A percentile compares a stretch with the other conserved stretches of the same genome.
These are phyloP conservation scores for Scutellaria barbata DNA, from an alignment of 257 asterid genomes.

Conservation along the genomic window DNA sequence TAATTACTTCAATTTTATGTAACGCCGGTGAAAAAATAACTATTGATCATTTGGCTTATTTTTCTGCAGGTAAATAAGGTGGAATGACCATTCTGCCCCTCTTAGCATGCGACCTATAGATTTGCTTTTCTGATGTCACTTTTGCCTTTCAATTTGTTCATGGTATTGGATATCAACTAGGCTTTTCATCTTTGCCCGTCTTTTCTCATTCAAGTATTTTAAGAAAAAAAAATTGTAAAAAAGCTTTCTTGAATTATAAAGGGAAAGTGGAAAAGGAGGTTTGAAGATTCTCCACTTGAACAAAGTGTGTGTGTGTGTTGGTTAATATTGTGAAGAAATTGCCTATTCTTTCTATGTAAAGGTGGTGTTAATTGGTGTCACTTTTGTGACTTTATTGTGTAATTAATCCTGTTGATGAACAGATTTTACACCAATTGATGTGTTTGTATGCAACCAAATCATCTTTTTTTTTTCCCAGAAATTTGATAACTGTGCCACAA, in stretches of 20 bases:
- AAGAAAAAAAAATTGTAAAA: background rate
- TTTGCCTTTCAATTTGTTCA: conserved; percentile 31
- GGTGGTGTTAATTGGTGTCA: background rate
- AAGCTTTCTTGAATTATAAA: conserved; percentile 15
- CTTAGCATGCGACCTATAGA: conserved; percentile 12
- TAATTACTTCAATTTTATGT: background rate
- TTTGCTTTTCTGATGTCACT: conserved; percentile 31
- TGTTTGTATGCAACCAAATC: too few species aligned
- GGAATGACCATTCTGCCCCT: conserved; percentile 4
- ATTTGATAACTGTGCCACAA: too few species aligned
- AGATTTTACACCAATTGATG: too few species aligned
- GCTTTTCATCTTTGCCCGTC: too few species aligned
- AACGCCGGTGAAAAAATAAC: background rate
- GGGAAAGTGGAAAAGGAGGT: conserved; percentile 7
- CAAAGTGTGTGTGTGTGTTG: conserved; percentile 15
- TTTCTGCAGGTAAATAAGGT: conserved; percentile 65
- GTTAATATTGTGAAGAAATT: background rate
- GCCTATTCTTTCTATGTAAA: background rate
- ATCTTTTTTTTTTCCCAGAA: too few species aligned
- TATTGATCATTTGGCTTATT: background rate
- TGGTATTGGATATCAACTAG: background rate
- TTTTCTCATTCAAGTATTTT: too few species aligned
- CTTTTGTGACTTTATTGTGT: background rate
- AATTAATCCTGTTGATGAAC: background rate
- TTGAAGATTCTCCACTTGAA: conserved; percentile 22